Evolutionary conservation across 1,284 basidiomycete genomes (phyloP).

Genomic region (Rhodotorula mucilaginosa): DNA sequence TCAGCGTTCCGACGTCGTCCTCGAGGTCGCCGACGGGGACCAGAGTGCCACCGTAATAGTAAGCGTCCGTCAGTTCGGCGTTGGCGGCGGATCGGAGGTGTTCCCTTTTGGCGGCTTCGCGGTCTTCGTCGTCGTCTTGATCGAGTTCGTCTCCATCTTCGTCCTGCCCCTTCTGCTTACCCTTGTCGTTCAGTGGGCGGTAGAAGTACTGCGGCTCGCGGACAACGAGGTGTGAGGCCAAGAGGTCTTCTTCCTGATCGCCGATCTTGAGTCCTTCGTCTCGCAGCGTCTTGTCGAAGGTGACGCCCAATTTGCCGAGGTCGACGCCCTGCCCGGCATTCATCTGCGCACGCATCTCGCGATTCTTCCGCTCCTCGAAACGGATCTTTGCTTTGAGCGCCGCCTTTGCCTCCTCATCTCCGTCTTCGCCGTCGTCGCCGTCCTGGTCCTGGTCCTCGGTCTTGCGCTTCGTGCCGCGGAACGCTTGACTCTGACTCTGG

Average conservation of each 20-base stretch:
- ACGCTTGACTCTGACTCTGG: neutral
- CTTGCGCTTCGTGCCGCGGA: conserved; percentile 22
- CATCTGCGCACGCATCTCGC: conserved; percentile 9
- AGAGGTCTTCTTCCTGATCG: conserved; percentile 47
- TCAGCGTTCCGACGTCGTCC: conserved; percentile 65
- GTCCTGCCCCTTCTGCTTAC: conserved; percentile 44
- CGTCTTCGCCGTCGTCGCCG: conserved; percentile 36
- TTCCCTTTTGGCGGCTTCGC: neutral
- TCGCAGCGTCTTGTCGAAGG: conserved; percentile 41
- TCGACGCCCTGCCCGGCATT: conserved; percentile 12
- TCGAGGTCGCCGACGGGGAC: conserved; percentile 69
- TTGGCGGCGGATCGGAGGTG: neutral
- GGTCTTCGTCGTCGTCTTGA: conserved; percentile 5
- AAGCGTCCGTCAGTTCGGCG: conserved; percentile 65
- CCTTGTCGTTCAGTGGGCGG: conserved; percentile 37
- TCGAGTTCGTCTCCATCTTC: conserved; percentile 18
- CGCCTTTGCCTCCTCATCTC: conserved; percentile 6
- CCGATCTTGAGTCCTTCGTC: conserved; percentile 49
- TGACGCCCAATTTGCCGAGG: conserved; percentile 33
- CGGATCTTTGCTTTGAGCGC: conserved; percentile 12
- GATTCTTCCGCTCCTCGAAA: conserved; percentile 14
- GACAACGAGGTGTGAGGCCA: conserved; percentile 32
- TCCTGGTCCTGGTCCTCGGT: conserved; percentile 30
- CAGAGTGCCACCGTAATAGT: conserved; percentile 88
- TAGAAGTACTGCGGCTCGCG: conserved; percentile 51